Percentiles rank a stretch among this genome's conserved stretches.
phyloP scores from a whole-genome alignment of 2,329 filamentous ascomycete species.

The Penicillium sp. region DNA sequence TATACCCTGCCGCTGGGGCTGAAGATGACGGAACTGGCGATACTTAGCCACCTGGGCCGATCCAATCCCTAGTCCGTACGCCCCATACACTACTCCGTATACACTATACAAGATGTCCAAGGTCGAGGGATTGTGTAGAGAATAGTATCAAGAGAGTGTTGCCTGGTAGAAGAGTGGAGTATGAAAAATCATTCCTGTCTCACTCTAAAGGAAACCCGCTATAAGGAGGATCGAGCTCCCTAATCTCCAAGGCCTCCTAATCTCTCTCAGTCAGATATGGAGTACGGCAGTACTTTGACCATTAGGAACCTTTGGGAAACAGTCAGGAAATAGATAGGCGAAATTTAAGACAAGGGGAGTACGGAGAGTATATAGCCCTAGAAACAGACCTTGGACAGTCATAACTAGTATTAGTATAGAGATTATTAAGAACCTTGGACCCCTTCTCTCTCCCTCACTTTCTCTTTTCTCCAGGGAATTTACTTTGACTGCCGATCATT shows the following conservation, averaged over 20 bases:
- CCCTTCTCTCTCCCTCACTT: slow-evolving; percentile 11
- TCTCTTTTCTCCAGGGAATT: slow-evolving; percentile 1
- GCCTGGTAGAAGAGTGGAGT: slow-evolving; percentile 2
- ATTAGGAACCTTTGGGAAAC: too few relatives aligned
- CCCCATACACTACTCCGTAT: neutral
- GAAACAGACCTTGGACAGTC: too few relatives aligned
- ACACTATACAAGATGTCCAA: neutral
- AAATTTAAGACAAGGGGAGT: too few relatives aligned
- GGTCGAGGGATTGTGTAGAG: neutral
- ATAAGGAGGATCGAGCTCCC: neutral
- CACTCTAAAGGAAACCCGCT: slow-evolving; percentile 1
- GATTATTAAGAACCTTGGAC: neutral
- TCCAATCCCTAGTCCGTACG: too few relatives aligned
- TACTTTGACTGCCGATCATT: slow-evolving; percentile 18
- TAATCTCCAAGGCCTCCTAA: too few relatives aligned
- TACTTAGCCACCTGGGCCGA: too few relatives aligned
- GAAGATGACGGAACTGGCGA: neutral
- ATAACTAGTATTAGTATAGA: neutral
- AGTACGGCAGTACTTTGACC: too few relatives aligned
- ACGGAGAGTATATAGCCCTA: too few relatives aligned
- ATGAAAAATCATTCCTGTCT: neutral
- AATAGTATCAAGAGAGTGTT: neutral
- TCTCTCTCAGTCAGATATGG: too few relatives aligned
- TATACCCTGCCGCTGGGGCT: slow-evolving; percentile 17
- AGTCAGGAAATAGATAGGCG: too few relatives aligned